Conservation (phyloP, 1,284 basidiomycete species). For the Anthracocystis walkeri region DNA sequence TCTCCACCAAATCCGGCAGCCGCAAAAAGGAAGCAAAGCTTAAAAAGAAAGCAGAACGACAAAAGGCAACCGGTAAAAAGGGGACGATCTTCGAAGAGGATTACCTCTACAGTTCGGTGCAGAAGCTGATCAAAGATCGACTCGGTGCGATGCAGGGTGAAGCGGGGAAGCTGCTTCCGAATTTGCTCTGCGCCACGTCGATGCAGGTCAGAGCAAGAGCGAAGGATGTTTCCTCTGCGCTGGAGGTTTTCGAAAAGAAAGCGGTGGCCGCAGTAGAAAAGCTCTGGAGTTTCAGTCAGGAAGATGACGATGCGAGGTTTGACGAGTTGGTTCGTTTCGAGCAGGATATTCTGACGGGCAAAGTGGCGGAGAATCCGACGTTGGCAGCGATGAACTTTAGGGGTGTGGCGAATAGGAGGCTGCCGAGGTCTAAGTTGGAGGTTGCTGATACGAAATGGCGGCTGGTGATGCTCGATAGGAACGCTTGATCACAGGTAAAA, state of each 20-base stretch:
- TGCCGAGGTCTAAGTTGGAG: constrained; percentile 28
- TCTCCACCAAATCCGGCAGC: constrained; percentile 37
- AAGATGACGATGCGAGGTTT: constrained; percentile 40
- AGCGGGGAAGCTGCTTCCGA: constrained; percentile 42
- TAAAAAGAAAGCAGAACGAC: constrained; percentile 82
- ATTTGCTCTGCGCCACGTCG: constrained; percentile 41
- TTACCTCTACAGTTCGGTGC: constrained; percentile 86
- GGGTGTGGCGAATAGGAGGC: constrained; percentile 22
- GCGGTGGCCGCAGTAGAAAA: constrained; percentile 26
- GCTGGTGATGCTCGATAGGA: constrained; percentile 25
- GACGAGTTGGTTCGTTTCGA: constrained; percentile 37
- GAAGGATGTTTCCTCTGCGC: constrained; percentile 21
- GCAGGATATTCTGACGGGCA: constrained; percentile 33
- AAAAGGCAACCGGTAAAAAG: constrained; percentile 83
- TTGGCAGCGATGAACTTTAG: constrained; percentile 33
- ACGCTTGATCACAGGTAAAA: constrained; percentile 1
- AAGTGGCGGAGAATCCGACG: constrained; percentile 18
- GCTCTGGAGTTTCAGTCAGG: constrained; percentile 39
- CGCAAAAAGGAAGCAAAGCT: constrained; percentile 51
- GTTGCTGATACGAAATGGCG: constrained; percentile 39
- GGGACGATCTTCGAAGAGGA: constrained; percentile 97
- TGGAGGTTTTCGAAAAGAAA: constrained; percentile 46
- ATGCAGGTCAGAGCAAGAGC: constrained; percentile 24
- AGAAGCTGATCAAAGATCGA: constrained; percentile 76
- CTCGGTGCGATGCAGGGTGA: constrained; percentile 53